phyloP scores from a whole-genome alignment of 2,329 filamentous ascomycete species.

The Didymella pomorum region DNA sequence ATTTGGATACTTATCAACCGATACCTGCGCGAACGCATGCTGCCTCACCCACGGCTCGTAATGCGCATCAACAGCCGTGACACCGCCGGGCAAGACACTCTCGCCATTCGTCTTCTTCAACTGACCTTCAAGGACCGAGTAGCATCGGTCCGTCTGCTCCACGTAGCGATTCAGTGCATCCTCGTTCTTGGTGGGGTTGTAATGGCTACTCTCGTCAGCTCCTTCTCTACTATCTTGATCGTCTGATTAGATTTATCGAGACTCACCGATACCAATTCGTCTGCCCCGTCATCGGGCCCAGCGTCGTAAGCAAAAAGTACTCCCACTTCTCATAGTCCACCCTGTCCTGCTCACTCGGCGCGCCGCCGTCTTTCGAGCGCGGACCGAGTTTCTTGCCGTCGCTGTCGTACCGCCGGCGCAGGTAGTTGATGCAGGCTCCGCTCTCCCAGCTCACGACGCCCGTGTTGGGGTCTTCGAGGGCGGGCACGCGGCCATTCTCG shows the following conservation, averaged over 20 bases:
- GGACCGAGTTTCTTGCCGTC: constrained; percentile 12
- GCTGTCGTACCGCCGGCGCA: constrained; percentile 10
- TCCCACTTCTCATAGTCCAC: constrained; percentile 21
- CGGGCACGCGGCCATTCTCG: constrained; percentile 54
- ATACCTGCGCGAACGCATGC: constrained; percentile 17
- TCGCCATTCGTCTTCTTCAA: constrained; percentile 14
- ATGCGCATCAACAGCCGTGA: constrained; percentile 18
- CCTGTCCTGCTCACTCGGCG: constrained; percentile 4
- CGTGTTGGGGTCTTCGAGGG: constrained; percentile 57
- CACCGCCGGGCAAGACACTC: constrained; percentile 11
- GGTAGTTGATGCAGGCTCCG: constrained; percentile 17
- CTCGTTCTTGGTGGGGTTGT: constrained; percentile 15
- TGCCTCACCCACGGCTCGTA: constrained; percentile 19
- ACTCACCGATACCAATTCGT: constrained; percentile 17
- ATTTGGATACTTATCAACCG: constrained; percentile 66
- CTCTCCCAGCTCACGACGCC: constrained; percentile 27
- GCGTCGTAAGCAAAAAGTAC: constrained; percentile 16
- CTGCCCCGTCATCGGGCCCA: constrained; percentile 20
- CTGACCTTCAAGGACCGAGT: constrained; percentile 15
- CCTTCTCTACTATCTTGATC: constrained; percentile 2
- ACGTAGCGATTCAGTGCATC: constrained; percentile 18
- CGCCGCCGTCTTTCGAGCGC: background rate
- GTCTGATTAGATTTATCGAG: background rate
- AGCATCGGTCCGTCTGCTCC: constrained; percentile 20
- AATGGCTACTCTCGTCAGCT: constrained; percentile 9